Evolutionary conservation across 83 land plant genomes (phyloP).

Genomic region (Thuja plicata): DNA sequence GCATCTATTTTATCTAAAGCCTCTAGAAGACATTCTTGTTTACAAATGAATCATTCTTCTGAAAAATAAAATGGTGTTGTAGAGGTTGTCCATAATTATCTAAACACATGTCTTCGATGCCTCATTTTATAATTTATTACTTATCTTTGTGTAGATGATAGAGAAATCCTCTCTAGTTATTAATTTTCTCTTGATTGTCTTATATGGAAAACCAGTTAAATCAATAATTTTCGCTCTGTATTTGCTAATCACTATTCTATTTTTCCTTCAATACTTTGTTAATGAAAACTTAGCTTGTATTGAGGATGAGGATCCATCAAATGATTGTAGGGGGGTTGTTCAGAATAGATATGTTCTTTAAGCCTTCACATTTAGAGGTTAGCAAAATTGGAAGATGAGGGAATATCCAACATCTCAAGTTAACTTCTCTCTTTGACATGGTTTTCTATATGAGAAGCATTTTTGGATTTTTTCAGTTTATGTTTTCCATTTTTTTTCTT

Average conservation of each 20-base stretch:
- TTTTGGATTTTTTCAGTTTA: too few species aligned
- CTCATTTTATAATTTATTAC: slow-evolving; percentile 43
- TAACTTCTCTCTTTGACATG: too few species aligned
- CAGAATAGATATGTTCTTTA: too few species aligned
- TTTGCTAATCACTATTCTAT: slow-evolving; percentile 64
- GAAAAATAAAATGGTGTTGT: not conserved
- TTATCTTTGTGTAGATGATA: slow-evolving; percentile 49
- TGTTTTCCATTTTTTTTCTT: too few species aligned
- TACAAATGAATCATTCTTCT: slow-evolving; percentile 6
- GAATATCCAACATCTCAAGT: too few species aligned
- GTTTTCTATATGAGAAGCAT: too few species aligned
- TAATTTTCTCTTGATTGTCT: slow-evolving; percentile 51
- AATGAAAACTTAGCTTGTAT: too few species aligned
- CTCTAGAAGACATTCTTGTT: not conserved
- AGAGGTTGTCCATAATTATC: not conserved
- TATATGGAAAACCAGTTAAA: slow-evolving; percentile 72
- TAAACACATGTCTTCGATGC: slow-evolving; percentile 27
- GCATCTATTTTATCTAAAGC: not conserved
- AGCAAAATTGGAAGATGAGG: too few species aligned
- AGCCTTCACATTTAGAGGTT: too few species aligned
- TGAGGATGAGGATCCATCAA: too few species aligned
- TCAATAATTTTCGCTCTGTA: slow-evolving; percentile 63
- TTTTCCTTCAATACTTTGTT: slow-evolving; percentile 89
- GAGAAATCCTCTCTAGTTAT: slow-evolving; percentile 72
- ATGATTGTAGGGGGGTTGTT: too few species aligned